Base-by-base conservation (phyloP, 1,284 basidiomycete species). In the Amylostereum areolatum region DNA sequence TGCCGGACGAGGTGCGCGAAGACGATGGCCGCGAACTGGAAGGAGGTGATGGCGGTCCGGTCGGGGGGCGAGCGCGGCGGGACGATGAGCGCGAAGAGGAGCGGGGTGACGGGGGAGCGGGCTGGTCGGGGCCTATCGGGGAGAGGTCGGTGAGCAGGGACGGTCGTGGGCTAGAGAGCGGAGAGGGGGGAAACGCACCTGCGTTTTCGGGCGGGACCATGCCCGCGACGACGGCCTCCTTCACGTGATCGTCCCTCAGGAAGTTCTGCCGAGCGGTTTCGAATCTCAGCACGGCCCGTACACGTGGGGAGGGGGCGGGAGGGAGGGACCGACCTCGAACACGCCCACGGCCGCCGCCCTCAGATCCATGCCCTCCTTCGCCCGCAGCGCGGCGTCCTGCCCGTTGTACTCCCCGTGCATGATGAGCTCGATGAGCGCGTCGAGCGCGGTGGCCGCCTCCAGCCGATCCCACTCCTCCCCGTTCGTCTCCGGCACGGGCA, bases 401-500 rank as follows among this genome's bases (percentile, higher is more conserved):
- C 83, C 83, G 52, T 85, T 84, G 61, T 89, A 91, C 66, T 91
- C 88, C 3, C 88, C 88, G 53, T 87, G 80, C 48, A 89, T 66
- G n/a, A 75, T 75, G 12, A 88, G 73, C 58, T 89, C 86, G 0
- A 89, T 77, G 3, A 89, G 72, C 0, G 74, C 81, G 59, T 90
- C 88, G n/a, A 90, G 70, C 0, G 84, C 83, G n/a, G 83, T 81
- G 2, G 84, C 77, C 4, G 81, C 74, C 55, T 90, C 87, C 28
- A 91, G 64, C 29, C 87, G 76, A 63, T 91, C 88, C 88, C 88
- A 91, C 63, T 91, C 88, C 66, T 90, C 89, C n/a, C 85, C 88
- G 55, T 87, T 86, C 1, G 86, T 84, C 55, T 88, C 88, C 5
- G 88, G 86, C 12, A 91, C 88, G 32, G 88, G 88, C 62, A 89